Evolutionary conservation across 2,329 filamentous ascomycete species (phyloP), one percentile per base, ranked within the genome.

Genomic region (Microascus cirrosus): DNA sequence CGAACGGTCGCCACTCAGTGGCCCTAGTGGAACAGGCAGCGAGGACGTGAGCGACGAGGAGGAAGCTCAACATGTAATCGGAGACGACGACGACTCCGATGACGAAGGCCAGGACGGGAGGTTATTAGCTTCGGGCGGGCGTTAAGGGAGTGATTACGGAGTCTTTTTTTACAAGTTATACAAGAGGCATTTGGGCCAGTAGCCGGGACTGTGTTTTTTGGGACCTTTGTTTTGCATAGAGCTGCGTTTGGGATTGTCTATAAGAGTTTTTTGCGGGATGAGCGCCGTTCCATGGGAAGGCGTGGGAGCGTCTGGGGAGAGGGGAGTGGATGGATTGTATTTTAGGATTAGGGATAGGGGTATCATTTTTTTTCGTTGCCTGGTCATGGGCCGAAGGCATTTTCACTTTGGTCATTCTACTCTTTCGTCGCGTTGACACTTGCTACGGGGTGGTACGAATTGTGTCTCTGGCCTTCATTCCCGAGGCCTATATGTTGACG

Each of bases 1-100:
- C 7, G 67, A 68, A 20, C 61, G 67, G 54, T 57, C 70, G 36
- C 63, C 65, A 1, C 64, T 63, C 18, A 20, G 32, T 39, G 32
- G 20, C 18, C 13, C 13, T n/a, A 22, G 20, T 24, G 45, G 45
- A 22, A 24, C 20, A 8, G 45, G 45, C 18, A 50, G 45, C 45
- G 45, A 20, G 22, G 22, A 20, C 12, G 45, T 24, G 20, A 34
- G 34, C 53, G 53, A 15, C 20, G 53, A 54, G 3, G 53, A 36
- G 34, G 53, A 54, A 13, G 53, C 32, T n/a, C 53, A 54, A 8
- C 53, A 54, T 15, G 53, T 54, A 15, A 54, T 54, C 25, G 53
- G 53, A 2, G 53, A 54, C 25, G 53, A 54, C 25, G 53, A 53
- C 12, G 53, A 54, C 25, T 54, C 53, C 10, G 53, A 54, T 13